phyloP scores from a whole-genome alignment of 2,329 filamentous ascomycete species.

The Diaporthe longicolla region DNA sequence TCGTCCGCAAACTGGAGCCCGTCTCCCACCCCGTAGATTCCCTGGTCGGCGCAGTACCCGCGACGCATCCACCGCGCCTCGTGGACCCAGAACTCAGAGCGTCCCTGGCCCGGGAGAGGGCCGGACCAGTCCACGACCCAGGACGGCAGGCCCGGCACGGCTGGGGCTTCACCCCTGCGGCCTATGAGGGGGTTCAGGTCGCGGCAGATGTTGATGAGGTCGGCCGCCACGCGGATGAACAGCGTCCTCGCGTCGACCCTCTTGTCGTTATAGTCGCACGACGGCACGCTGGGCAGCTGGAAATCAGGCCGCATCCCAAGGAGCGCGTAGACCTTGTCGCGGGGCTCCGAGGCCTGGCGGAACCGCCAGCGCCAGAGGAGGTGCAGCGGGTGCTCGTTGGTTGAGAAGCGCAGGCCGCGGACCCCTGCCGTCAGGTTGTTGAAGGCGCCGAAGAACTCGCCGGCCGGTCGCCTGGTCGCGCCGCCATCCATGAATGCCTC shows the following conservation, averaged over 20 bases:
- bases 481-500: neutral
- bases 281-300: neutral
- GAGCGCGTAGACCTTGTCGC: slow-evolving; percentile 8
- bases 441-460: neutral
- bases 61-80: neutral
- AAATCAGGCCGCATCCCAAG: neutral
- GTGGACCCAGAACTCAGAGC: neutral
- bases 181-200: slow-evolving; percentile 10
- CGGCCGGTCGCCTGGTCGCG: neutral
- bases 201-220: neutral
- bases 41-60: neutral
- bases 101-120: neutral
- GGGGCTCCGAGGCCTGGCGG: neutral
- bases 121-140: slow-evolving; percentile 11
- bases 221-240: neutral
- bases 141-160: neutral
- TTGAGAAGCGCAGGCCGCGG: neutral
- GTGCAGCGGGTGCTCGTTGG: neutral
- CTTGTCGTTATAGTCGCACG: neutral
- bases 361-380: slow-evolving; percentile 10
- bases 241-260: neutral
- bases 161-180: neutral
- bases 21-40: neutral
- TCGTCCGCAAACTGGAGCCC: neutral
- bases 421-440: neutral